Conservation (phyloP, 176 grass and related monocot species). For the Microstegium vimineum region DNA sequence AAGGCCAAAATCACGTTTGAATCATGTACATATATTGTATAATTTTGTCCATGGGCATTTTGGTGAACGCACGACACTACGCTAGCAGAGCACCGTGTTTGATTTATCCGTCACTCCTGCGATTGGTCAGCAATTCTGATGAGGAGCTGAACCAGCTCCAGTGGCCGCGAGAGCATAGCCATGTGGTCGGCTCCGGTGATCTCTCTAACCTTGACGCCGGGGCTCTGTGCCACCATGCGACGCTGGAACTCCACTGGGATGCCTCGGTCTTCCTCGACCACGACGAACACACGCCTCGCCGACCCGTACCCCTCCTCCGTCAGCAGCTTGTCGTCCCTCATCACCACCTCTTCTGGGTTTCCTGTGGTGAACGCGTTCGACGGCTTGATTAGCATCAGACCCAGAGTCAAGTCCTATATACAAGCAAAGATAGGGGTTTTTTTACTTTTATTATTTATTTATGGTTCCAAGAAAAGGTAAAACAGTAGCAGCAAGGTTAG, state of each 20-base stretch:
- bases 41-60: not conserved
- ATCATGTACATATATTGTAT: no score
- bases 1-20: no score
- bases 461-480: not conserved
- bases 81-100: not conserved
- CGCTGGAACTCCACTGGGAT: slow-evolving; percentile 16
- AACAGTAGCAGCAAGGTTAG: not conserved
- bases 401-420: slow-evolving; percentile 18
- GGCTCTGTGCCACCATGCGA: slow-evolving; percentile 5
- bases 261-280: not conserved
- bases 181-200: not conserved
- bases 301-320: not conserved
- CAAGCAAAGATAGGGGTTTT: not conserved
- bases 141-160: not conserved
- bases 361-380: slow-evolving; percentile 9
- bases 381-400: not conserved
- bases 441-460: not conserved
- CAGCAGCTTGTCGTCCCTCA: slow-evolving; percentile 3
- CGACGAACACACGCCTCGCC: not conserved
- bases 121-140: not conserved
- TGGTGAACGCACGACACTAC: no score
- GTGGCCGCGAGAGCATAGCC: not conserved
- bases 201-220: not conserved
- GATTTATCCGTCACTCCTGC: not conserved
- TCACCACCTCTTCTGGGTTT: not conserved